Evolutionary conservation across 192 early-diverging fungal genomes (phyloP).

Genomic region (Gaertneriomyces sp.): DNA sequence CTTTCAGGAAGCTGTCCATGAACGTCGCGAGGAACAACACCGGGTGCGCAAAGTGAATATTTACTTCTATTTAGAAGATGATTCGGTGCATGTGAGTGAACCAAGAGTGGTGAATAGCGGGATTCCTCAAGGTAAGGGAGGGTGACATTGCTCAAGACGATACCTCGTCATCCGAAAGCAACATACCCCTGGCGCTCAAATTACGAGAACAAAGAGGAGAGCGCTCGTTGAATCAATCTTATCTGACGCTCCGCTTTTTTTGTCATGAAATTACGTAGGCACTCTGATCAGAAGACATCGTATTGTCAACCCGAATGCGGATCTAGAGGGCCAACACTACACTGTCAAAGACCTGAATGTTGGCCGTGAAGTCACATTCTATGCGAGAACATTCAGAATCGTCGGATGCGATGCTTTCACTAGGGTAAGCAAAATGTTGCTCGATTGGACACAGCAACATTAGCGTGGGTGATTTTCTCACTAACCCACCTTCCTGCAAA

Average conservation of each 20-base stretch:
- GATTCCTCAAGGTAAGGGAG: conserved; percentile 52
- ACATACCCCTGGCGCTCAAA: not conserved
- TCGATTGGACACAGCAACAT: not conserved
- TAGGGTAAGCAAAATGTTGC: conserved; percentile 33
- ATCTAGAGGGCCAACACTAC: conserved; percentile 51
- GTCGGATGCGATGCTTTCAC: conserved; percentile 62
- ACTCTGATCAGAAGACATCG: conserved; percentile 57
- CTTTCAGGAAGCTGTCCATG: conserved; percentile 59
- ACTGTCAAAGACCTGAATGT: conserved; percentile 56
- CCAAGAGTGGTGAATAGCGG: conserved; percentile 54
- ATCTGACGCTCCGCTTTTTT: not conserved
- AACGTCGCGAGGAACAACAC: conserved; percentile 56
- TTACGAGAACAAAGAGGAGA: not conserved
- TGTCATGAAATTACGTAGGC: conserved; percentile 17
- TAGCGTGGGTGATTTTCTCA: too few relatives aligned
- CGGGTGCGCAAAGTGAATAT: conserved; percentile 58
- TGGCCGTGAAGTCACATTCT: conserved; percentile 54
- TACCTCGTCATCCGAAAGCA: too few relatives aligned
- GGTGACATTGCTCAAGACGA: too few relatives aligned
- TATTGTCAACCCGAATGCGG: conserved; percentile 41
- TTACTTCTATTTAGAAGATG: conserved; percentile 62
- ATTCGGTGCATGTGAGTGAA: conserved; percentile 61
- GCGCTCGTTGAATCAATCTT: too few relatives aligned
- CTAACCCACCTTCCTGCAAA: too few relatives aligned
- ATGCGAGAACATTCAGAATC: conserved; percentile 58